Conservation (phyloP, 2,329 filamentous ascomycete genomes). For the Escovopsis sp. region DNA sequence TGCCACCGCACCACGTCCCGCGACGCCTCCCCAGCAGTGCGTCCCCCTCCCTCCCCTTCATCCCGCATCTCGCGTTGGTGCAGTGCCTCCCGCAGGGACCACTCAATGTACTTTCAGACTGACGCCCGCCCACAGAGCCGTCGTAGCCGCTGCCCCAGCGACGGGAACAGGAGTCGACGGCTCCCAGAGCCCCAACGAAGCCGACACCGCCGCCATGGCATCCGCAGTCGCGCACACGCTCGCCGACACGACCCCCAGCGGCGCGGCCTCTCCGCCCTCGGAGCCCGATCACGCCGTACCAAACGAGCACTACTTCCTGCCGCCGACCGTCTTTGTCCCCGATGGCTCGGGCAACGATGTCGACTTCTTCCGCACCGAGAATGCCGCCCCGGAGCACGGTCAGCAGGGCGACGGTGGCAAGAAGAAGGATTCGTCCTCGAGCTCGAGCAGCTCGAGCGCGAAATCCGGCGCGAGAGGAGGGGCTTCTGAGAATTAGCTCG, state of each 20-base stretch:
- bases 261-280: neutral
- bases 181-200: neutral
- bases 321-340: conserved; percentile 5
- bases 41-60: neutral
- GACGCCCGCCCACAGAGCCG: neutral
- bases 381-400: neutral
- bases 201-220: neutral
- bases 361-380: neutral
- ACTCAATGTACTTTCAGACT: no score
- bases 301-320: conserved; percentile 2
- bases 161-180: neutral
- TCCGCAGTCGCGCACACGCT: conserved; percentile 2
- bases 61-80: neutral
- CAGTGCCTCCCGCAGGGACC: no score
- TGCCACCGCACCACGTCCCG: neutral
- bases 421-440: neutral
- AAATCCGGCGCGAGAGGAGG: neutral
- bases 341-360: neutral
- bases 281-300: neutral
- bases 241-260: neutral
- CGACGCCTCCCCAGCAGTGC: conserved; percentile 2
- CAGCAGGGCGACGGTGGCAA: neutral
- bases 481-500: neutral
- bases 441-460: conserved; percentile 3
- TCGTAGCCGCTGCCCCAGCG: neutral